Evolutionary conservation across 129 eudicot species (phyloP), one percentile per base, ranked within the genome.

Genomic region (Helichrysum umbraculigerum): DNA sequence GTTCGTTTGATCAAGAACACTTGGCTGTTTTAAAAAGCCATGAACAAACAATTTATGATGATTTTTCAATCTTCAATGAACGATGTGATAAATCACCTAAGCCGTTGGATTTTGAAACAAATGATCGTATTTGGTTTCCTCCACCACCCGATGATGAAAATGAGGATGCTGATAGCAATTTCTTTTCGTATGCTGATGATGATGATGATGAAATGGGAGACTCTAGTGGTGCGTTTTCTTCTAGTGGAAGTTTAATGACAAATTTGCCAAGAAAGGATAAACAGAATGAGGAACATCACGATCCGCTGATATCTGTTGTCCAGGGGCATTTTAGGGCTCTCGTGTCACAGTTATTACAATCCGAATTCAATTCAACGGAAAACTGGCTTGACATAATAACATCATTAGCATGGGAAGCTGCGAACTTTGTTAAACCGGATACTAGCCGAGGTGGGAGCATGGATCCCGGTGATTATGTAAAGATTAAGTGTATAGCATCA

Each of bases 381-480:
- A 85, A 83, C 32, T 95, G 99, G 99, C 87, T 95, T 39, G 96
- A 89, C 14, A 78, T 91, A 41, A 77, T 95, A 67, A 91, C 92
- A 28, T 61, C 78, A 50, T 76, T 95, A 62, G 87, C 99, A 15
- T 95, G 99, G 99, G 94, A 91, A 85, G 99, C 99, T 50, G 99
- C 99, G 22, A 91, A 85, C 66, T 95, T 81, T 83, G 88, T 91
- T 21, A 91, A 86, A 86, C 99, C 99, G 19, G 94, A 95, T 81
- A 91, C 96, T 11, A 89, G 94, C 77, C 82, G 76, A 86, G 97
- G 99, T 15, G 97, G 99, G 52, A 91, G 99, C 68, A 95, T 95
- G 99, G 99, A 95, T 85, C 99, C 99, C 4, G 87, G 88, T 65
- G 88, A 86, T 79, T 95, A 95, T 79, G 90, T 95, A 61, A 91